phyloP scores from a whole-genome alignment of 805 yeast genomes.

The Pichia deserticola region DNA sequence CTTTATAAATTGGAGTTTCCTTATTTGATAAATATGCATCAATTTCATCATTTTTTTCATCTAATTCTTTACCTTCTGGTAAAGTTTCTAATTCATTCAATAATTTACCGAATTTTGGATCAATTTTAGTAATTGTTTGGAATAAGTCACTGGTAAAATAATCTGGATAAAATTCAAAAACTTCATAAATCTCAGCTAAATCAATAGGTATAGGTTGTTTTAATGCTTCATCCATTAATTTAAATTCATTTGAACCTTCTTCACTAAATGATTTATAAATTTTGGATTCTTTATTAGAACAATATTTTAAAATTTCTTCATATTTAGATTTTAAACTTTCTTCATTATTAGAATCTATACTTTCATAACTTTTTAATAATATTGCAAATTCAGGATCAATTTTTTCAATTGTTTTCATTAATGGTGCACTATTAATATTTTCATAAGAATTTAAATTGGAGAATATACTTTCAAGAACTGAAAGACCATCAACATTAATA shows the following conservation, averaged over 20 bases:
- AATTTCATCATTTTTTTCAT: constrained; percentile 15
- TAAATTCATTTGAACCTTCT: constrained; percentile 13
- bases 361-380: constrained; percentile 15
- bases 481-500: constrained; percentile 7
- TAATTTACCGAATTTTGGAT: constrained; percentile 17
- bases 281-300: constrained; percentile 16
- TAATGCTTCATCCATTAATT: constrained; percentile 16
- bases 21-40: constrained; percentile 14
- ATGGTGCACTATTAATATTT: constrained; percentile 16
- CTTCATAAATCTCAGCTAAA: constrained; percentile 20
- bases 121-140: constrained; percentile 14
- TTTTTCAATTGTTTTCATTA: constrained; percentile 17
- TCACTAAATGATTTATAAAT: constrained; percentile 20
- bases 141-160: constrained; percentile 15
- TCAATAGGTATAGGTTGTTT: constrained; percentile 22
- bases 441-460: constrained; percentile 19
- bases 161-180: constrained; percentile 20
- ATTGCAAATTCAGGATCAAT: constrained; percentile 21
- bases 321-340: constrained; percentile 13
- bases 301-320: constrained; percentile 14
- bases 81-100: constrained; percentile 18
- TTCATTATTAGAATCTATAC: constrained; percentile 17
- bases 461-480: constrained; percentile 15
- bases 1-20: constrained; percentile 16
- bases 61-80: constrained; percentile 19